Conservation (phyloP, 108 stramenopile genomes). For the Chaetoceros tenuissimus region DNA sequence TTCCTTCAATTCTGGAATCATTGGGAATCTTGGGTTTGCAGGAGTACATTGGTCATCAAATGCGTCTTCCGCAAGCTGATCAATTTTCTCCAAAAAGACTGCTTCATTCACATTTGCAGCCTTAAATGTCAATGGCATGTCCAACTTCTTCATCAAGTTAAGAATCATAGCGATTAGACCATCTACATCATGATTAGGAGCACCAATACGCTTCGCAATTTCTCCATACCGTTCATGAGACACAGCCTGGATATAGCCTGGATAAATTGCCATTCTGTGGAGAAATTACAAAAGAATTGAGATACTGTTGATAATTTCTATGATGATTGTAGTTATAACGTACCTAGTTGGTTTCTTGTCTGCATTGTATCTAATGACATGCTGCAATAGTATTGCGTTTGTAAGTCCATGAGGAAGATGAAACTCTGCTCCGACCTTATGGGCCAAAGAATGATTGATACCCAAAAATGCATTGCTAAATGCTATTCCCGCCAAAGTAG, state of each 20-base stretch:
- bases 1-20: constrained; percentile 25
- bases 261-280: constrained; percentile 17
- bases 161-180: constrained; percentile 11
- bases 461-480: constrained; percentile 33
- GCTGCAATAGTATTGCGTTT: constrained; percentile 14
- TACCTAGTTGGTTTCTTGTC: constrained; percentile 19
- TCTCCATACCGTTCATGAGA: constrained; percentile 19
- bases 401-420: constrained; percentile 27
- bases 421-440: constrained; percentile 25
- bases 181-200: constrained; percentile 12
- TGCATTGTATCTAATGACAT: constrained; percentile 27
- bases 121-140: constrained; percentile 19
- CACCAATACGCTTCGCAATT: constrained; percentile 19
- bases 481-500: constrained; percentile 29
- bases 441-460: constrained; percentile 26
- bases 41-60: constrained; percentile 42
- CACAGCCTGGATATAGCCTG: constrained; percentile 19
- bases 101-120: constrained; percentile 16
- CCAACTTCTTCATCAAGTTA: constrained; percentile 17
- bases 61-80: constrained; percentile 22
- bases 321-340: too few relatives aligned
- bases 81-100: constrained; percentile 16
- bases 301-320: too few relatives aligned
- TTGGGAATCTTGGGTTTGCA: constrained; percentile 30
- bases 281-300: too few relatives aligned